Percentiles rank a stretch among this genome's conserved stretches.
These are phyloP conservation scores for Avicennia marina DNA, from an alignment of 257 asterid genomes.

Conservation along the genomic window DNA sequence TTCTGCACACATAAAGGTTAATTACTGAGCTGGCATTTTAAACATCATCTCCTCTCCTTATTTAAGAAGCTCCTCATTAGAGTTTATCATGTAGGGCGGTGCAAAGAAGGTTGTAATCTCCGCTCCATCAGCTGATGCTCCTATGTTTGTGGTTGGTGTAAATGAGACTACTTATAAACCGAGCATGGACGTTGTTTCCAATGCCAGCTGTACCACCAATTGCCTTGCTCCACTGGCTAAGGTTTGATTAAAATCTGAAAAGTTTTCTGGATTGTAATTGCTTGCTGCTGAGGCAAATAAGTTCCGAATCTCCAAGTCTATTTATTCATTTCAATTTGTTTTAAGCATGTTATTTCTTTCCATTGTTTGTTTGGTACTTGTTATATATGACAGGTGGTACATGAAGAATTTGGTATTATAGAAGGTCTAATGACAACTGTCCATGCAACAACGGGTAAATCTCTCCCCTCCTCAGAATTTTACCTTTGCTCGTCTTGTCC, in stretches of 20 bases:
- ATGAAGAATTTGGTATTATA: slow-evolving; percentile 92
- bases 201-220: slow-evolving; percentile 98
- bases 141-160: slow-evolving; percentile 99
- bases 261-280: too few relatives aligned
- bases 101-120: slow-evolving; percentile 94
- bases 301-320: too few relatives aligned
- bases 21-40: slow-evolving; percentile 10
- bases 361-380: too few relatives aligned
- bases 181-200: slow-evolving; percentile 95
- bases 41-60: too few relatives aligned
- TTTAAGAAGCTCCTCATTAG: slow-evolving; percentile 10
- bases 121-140: slow-evolving; percentile 99
- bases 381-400: slow-evolving; percentile 66
- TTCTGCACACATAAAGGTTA: slow-evolving; percentile 77
- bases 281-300: too few relatives aligned
- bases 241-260: slow-evolving; percentile 41
- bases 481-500: too few relatives aligned
- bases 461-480: too few relatives aligned
- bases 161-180: slow-evolving; percentile 78
- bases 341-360: too few relatives aligned
- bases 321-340: too few relatives aligned
- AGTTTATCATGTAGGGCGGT: slow-evolving; percentile 69
- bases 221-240: slow-evolving; percentile 99
- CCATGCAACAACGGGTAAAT: slow-evolving; percentile 92
- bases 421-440: slow-evolving; percentile 99